A percentile compares a stretch with the other conserved stretches of the same genome.
Conservation (phyloP, 2,329 filamentous ascomycete species). For the Fusarium virguliforme region DNA sequence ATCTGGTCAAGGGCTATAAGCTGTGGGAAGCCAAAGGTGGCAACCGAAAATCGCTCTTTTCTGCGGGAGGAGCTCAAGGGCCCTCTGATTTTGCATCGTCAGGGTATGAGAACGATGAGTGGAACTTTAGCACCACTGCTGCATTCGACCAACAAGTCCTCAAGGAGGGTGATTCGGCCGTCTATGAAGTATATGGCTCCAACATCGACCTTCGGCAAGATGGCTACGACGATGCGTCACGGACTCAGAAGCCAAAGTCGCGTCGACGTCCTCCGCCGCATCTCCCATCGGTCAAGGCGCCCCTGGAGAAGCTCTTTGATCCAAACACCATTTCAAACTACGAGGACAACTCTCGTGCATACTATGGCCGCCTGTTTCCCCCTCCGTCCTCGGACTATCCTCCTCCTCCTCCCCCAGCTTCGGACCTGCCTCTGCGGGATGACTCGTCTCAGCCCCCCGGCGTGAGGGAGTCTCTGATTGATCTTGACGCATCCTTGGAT, state of each 20-base stretch:
- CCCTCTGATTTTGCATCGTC: conserved; percentile 63
- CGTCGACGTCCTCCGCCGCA: conserved; percentile 72
- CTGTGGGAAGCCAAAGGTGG: conserved; percentile 84
- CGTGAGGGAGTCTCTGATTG: conserved; percentile 76
- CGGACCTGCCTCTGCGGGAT: conserved; percentile 72
- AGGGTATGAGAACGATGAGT: conserved; percentile 71
- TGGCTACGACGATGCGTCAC: conserved; percentile 66
- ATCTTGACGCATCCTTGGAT: conserved; percentile 73
- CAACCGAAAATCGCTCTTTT: conserved; percentile 76
- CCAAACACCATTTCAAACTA: conserved; percentile 77
- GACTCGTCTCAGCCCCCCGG: conserved; percentile 66
- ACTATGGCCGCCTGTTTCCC: conserved; percentile 68
- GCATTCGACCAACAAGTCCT: conserved; percentile 75
- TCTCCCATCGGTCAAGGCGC: conserved; percentile 71
- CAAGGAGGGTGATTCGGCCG: conserved; percentile 68
- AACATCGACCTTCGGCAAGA: conserved; percentile 68
- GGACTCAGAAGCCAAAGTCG: conserved; percentile 68
- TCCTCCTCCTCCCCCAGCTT: conserved; percentile 56
- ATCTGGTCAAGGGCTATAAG: conserved; percentile 80
- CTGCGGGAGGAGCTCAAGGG: conserved; percentile 71
- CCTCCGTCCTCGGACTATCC: conserved; percentile 64
- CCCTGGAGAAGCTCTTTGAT: conserved; percentile 77
- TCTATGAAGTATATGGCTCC: conserved; percentile 74
- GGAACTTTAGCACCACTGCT: conserved; percentile 78
- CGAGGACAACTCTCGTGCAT: conserved; percentile 74